These are phyloP conservation scores for Fusarium sp. DNA, from an alignment of 2,329 filamentous ascomycete species.

Conservation along the genomic window DNA sequence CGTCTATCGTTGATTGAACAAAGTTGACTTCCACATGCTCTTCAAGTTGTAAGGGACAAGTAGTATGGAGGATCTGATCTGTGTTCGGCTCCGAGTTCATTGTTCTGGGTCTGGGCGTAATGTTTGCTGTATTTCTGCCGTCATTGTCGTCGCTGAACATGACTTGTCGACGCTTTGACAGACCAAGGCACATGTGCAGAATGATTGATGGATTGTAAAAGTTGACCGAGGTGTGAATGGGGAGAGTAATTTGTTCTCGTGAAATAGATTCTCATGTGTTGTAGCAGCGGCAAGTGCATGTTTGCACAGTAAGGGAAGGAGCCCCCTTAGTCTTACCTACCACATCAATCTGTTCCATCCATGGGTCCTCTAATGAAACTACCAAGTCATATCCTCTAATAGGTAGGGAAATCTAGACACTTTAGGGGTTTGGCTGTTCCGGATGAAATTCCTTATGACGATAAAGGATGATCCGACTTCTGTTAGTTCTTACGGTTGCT, in stretches of 20 bases:
- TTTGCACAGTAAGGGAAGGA: conserved; percentile 1
- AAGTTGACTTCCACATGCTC: not conserved
- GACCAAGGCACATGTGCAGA: not conserved
- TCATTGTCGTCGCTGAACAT: not conserved
- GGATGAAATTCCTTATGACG: too few relatives aligned
- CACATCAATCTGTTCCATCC: too few relatives aligned
- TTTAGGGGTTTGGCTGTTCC: too few relatives aligned
- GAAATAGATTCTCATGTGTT: not conserved
- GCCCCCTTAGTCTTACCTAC: not conserved
- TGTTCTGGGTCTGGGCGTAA: not conserved
- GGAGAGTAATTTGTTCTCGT: not conserved
- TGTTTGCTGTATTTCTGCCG: not conserved
- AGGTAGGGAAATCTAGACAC: too few relatives aligned
- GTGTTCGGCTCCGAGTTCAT: not conserved
- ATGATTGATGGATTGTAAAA: not conserved
- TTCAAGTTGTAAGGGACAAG: not conserved
- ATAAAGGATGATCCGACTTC: too few relatives aligned
- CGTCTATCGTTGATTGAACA: conserved; percentile 22
- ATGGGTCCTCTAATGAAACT: too few relatives aligned
- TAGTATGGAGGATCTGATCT: not conserved
- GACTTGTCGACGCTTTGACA: not conserved
- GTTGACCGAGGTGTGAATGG: not conserved
- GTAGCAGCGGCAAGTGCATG: not conserved
- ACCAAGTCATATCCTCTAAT: too few relatives aligned
- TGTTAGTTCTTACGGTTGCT: not conserved